Evolutionary conservation across 768 basidiomycete species (phyloP), one percentile per base, ranked within the genome.

Genomic region (Mycena belliarum): DNA sequence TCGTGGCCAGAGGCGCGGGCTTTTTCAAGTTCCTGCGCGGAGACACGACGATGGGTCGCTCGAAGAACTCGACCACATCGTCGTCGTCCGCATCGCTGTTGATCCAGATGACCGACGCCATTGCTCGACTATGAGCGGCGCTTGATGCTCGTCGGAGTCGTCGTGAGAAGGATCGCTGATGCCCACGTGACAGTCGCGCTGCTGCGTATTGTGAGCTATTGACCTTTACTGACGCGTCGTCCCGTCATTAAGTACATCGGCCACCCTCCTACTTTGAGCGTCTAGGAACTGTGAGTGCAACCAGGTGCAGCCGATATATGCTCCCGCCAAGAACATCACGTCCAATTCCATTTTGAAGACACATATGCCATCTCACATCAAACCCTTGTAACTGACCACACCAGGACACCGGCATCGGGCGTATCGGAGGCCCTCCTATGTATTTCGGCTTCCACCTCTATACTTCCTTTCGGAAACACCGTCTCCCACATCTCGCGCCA

Each of bases 401-500:
- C 41, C 46, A 52, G 33, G 32, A 15, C 45, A 16, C 16, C 56
- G n/a, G 33, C 48, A 16, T 41, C 37, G 21, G 25, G 44, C n/a
- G 33, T 6, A 35, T 35, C 6, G 12, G 21, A 14, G 33, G 33
- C 44, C 41, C 57, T 6, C 11, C 26, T 45, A 38, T 24, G 48
- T n/a, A 76, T 48, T 41, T 47, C 49, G 12, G 63, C 68, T 6
- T 70, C 63, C 3, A 72, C 65, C 38, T 63, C 63, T 25, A 77
- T 66, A 1, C 54, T 66, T 28, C 69, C 68, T 18, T 63, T 59
- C 32, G 58, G 50, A 33, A 79, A 79, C 8, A 77, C 65, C 35
- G 70, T 67, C 10, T 64, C 66, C 74, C 77, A 78, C 49, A 76
- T 53, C n/a, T 68, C 62, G 8, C 56, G 55, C 73, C 74, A 77